Conservation (phyloP, 1,139 yeast species). For the Diutina ranongensis region DNA sequence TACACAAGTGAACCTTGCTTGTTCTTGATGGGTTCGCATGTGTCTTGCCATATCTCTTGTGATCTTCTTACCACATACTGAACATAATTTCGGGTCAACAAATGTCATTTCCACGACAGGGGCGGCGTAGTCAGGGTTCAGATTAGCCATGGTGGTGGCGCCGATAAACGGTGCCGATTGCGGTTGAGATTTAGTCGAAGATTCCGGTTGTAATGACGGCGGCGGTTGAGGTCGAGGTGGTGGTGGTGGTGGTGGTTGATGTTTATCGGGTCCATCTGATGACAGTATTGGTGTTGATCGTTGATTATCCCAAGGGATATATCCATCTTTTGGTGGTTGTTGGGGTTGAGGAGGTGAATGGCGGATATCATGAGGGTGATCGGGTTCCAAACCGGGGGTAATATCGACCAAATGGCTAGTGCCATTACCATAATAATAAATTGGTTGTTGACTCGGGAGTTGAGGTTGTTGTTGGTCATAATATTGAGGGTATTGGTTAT, state of each 20-base stretch:
- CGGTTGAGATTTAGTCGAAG: not conserved
- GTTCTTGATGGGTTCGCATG: constrained; percentile 49
- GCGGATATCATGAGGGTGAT: not conserved
- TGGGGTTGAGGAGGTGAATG: not conserved
- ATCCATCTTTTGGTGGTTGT: not conserved
- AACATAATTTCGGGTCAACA: constrained; percentile 25
- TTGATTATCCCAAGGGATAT: not conserved
- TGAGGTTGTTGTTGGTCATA: not conserved
- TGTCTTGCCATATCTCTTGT: constrained; percentile 57
- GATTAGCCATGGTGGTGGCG: not conserved
- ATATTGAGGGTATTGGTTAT: not conserved
- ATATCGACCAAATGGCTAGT: not conserved
- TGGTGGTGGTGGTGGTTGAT: not conserved
- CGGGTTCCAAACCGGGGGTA: not conserved
- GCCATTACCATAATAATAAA: not conserved
- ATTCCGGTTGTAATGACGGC: not conserved
- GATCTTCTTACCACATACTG: constrained; percentile 45
- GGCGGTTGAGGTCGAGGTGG: not conserved
- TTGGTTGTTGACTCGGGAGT: not conserved
- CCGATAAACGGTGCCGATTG: not conserved
- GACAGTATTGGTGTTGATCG: too few relatives aligned
- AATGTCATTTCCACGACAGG: constrained; percentile 13
- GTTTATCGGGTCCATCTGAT: too few relatives aligned
- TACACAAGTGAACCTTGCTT: constrained; percentile 47
- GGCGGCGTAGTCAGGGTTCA: constrained; percentile 1